phyloP scores from a whole-genome alignment of 768 basidiomycete species.

The Boletus huronensis region DNA sequence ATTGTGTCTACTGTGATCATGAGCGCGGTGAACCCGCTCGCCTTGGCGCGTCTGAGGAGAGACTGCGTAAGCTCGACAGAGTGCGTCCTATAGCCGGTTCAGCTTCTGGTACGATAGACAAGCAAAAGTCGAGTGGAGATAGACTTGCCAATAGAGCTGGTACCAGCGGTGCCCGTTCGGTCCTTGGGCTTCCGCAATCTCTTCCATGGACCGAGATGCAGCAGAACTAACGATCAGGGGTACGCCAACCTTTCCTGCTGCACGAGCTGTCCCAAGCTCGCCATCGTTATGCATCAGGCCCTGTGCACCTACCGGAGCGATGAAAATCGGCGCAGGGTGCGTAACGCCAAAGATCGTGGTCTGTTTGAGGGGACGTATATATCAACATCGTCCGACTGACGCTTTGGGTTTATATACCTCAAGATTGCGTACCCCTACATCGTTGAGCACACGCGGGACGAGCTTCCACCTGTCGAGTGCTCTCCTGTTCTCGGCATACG shows the following conservation, averaged over 20 bases:
- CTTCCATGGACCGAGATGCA: slow-evolving; percentile 47
- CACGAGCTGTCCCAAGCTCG: slow-evolving; percentile 44
- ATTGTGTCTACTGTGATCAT: slow-evolving; percentile 46
- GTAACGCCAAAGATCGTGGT: slow-evolving; percentile 56
- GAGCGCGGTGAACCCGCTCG: slow-evolving; percentile 39
- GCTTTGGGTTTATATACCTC: slow-evolving; percentile 34
- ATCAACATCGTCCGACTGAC: neutral
- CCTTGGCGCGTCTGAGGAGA: slow-evolving; percentile 41
- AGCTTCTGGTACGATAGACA: neutral
- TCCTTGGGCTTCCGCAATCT: slow-evolving; percentile 46
- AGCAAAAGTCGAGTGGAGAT: neutral
- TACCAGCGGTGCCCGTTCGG: slow-evolving; percentile 42
- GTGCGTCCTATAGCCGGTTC: slow-evolving; percentile 32
- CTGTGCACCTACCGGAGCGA: slow-evolving; percentile 58
- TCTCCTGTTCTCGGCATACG: slow-evolving; percentile 60
- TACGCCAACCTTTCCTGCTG: slow-evolving; percentile 44
- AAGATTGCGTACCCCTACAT: slow-evolving; percentile 47
- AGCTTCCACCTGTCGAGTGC: slow-evolving; percentile 56
- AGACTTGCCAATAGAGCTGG: slow-evolving; percentile 43
- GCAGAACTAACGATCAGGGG: slow-evolving; percentile 32
- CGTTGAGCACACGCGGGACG: slow-evolving; percentile 53
- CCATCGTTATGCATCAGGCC: slow-evolving; percentile 43
- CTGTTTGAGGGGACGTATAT: slow-evolving; percentile 29
- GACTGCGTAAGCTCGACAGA: slow-evolving; percentile 38
- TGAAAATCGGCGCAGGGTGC: slow-evolving; percentile 41